These are phyloP conservation scores for Cutaneotrichosporon sp. DNA, from an alignment of 1,284 basidiomycete genomes.

Conservation along the genomic window DNA sequence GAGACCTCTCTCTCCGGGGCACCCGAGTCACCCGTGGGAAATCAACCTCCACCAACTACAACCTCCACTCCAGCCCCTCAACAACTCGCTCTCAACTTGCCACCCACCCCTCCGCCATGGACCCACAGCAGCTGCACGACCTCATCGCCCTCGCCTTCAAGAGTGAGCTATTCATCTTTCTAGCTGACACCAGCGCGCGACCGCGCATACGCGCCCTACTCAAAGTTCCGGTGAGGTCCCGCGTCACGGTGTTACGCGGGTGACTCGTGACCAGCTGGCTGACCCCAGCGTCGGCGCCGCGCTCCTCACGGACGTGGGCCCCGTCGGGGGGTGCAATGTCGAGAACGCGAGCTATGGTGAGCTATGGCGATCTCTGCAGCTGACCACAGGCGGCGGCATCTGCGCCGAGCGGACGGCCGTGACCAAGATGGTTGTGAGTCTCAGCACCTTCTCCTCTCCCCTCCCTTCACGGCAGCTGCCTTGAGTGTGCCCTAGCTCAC, in stretches of 20 bases:
- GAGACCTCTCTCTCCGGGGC: no score
- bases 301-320: constrained; percentile 67
- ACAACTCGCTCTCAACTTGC: background rate
- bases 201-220: constrained; percentile 70
- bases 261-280: background rate
- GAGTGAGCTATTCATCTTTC: constrained; percentile 33
- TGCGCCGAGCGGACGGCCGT: constrained; percentile 88
- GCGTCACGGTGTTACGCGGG: constrained; percentile 15
- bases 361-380: constrained; percentile 22
- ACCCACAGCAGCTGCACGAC: constrained; percentile 36
- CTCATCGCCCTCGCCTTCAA: constrained; percentile 39
- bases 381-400: constrained; percentile 57
- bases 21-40: background rate
- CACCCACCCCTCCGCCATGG: constrained; percentile 18
- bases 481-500: background rate
- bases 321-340: constrained; percentile 78
- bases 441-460: background rate
- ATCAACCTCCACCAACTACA: background rate
- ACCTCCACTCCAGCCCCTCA: background rate
- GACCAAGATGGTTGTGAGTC: constrained; percentile 14
- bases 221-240: constrained; percentile 65
- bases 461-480: no score
- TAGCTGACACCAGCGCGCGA: constrained; percentile 57
- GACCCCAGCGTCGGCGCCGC: constrained; percentile 72
- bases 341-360: constrained; percentile 88